Evolutionary conservation across 441 rosid genomes (phyloP), one percentile per base, ranked within the genome.

Genomic region (Syzygium malaccense): DNA sequence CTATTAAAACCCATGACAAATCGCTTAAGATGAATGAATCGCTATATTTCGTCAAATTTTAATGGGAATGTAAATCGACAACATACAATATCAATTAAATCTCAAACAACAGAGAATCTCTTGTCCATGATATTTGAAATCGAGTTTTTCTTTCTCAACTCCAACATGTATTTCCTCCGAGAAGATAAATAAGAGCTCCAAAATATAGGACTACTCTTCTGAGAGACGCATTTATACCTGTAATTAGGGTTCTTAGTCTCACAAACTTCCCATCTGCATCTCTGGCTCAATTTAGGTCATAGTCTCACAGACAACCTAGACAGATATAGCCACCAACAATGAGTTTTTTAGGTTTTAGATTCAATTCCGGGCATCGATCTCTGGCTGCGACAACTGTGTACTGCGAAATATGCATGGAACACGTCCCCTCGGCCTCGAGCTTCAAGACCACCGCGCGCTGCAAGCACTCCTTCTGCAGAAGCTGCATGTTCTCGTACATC

Each of bases 401-500:
- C 66, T 28, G 15, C 66, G 32, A 28, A 28, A 60, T 60, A 28
- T 60, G 66, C 32, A 28, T 12, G 66, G 66, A 60, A 60, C 32
- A 60, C 15, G 17, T 60, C 66, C 66, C 17, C 4, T 58, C 66
- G 7, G 17, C 32, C 17, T 60, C 17, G 8, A 58, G n/a, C 32
- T 58, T 58, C 66, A 58, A 14, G 30, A 26, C 30, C 30, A 58
- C 30, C 5, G n/a, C 8, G 66, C 30, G 15, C 30, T 58, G 66
- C 66, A 58, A 28, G 30, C 66, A 12, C 66, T 28, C 32, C 66
- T 88, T 91, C 86, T 93, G 93, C 71, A 5, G 86, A 32, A 90
- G 88, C 37, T 93, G 93, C 91, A 89, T 91, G 60, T 48, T 89
- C 13, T 88, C 83, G 58, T 91, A 91, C 55, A 86, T 91, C 17